Base-by-base conservation (phyloP, 2,329 filamentous ascomycete species). In the Sarocladium kiliense region DNA sequence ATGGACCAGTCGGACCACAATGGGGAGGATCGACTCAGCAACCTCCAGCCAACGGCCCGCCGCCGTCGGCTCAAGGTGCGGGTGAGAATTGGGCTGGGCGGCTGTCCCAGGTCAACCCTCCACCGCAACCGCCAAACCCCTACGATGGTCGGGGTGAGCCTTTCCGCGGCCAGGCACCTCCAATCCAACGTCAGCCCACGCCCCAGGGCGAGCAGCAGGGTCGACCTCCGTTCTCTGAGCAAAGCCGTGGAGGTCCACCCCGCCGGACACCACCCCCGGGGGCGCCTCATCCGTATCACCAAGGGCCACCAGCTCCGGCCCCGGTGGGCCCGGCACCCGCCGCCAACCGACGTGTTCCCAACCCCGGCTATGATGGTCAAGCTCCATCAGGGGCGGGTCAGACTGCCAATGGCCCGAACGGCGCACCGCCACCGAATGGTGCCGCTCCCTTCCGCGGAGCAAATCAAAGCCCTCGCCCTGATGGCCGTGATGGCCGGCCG, bases 401-500 rank as follows among this genome's bases (percentile, higher is more conserved):
- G 50, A 68, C 71, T 14, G 63, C 70, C n/a, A 72, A 69, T n/a
- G 47, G 56, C 18, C 49, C 44, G 11, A 49, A 39, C 27, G 67
- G 65, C 5, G 62, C 68, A 3, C 76, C 73, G 44, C 39, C 39
- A 18, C 44, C 44, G 9, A 49, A 49, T 30, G 44, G 44, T 32
- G 21, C 44, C n/a, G 44, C 89, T 62, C 82, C 87, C 18, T 96
- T 93, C 74, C 84, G 86, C 27, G 49, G 23, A 30, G 66, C 68
- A 56, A 82, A 86, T 27, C 85, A 85, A 63, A 95, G 89, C 68
- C 89, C 92, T 57, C 84, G 89, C n/a, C 84, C 88, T 53, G 93
- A 97, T 61, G 86, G 91, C 47, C 84, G 91, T 53, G 93, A 97
- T 61, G 86, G 91, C 47, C 84, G 91, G 54, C 87, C 88, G 1